Evolutionary conservation across 2,329 filamentous ascomycete genomes (phyloP).

Genomic region (Claviceps sorghi): DNA sequence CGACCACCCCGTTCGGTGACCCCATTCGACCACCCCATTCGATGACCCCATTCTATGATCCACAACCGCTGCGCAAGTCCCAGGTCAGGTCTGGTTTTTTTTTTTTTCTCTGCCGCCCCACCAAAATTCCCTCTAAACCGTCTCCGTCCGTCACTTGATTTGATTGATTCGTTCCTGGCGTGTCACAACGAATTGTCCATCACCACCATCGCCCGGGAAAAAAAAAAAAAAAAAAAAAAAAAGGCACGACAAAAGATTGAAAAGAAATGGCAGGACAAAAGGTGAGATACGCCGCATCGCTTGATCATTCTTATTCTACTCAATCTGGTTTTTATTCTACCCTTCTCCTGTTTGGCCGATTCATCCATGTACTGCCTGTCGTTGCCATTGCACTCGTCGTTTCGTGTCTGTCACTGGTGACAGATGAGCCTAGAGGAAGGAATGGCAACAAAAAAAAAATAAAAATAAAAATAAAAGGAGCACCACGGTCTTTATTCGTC

Average conservation of each 20-base stretch:
- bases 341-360: neutral
- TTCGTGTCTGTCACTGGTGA: conserved; percentile 4
- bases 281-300: conserved; percentile 2
- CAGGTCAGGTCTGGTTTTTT: conserved; percentile 3
- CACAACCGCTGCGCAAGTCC: neutral
- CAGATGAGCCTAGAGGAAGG: neutral
- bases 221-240: neutral
- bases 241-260: too few species aligned
- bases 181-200: neutral
- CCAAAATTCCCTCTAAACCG: neutral
- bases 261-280: conserved; percentile 11
- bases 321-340: neutral
- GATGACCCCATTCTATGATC: neutral
- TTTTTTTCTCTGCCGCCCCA: neutral
- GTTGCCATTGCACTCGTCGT: neutral
- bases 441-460: neutral
- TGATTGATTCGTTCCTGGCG: conserved; percentile 1
- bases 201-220: neutral
- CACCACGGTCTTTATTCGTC: neutral
- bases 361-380: neutral
- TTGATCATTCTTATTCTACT: neutral
- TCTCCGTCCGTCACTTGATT: neutral
- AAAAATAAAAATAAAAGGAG: too few species aligned
- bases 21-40: neutral
- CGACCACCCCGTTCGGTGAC: neutral